Conservation (phyloP, 345 rosid genomes). For the Theobroma cacao region DNA sequence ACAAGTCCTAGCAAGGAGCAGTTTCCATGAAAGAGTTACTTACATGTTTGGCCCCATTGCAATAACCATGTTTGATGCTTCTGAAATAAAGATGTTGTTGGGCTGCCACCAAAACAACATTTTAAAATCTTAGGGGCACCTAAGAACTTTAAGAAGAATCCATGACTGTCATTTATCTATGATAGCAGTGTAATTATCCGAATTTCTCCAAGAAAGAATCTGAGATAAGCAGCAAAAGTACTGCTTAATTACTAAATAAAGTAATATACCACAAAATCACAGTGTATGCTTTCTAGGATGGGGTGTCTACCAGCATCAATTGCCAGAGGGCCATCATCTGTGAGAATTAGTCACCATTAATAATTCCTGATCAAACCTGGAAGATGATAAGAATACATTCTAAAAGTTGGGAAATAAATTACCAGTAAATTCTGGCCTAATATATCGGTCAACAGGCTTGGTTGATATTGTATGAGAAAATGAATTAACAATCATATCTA, state of each 20-base stretch:
- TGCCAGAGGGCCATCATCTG: conserved; percentile 90
- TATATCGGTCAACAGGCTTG: conserved; percentile 78
- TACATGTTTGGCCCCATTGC: conserved; percentile 97
- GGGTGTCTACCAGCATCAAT: conserved; percentile 98
- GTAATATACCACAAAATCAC: conserved; percentile 62
- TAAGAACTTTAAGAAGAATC: neutral
- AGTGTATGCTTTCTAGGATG: conserved; percentile 85
- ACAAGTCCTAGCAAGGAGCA: conserved; percentile 1
- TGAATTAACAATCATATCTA: conserved; percentile 95
- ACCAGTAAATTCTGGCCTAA: conserved; percentile 88
- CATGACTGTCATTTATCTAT: neutral
- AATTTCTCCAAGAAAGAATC: neutral
- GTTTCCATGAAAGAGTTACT: conserved; percentile 24
- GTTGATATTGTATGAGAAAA: conserved; percentile 88
- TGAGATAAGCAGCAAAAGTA: neutral
- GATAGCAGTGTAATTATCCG: neutral
- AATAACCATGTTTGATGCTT: conserved; percentile 88
- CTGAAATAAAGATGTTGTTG: conserved; percentile 86
- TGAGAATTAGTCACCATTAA: conserved; percentile 12
- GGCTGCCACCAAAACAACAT: conserved; percentile 51
- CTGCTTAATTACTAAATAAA: neutral
- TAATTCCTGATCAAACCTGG: neutral
- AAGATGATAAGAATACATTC: neutral
- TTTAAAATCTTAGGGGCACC: conserved; percentile 1
- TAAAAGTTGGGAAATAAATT: conserved; percentile 15